Percentiles rank a stretch among this genome's conserved stretches.
phyloP scores from a whole-genome alignment of 768 basidiomycete species.

The Phlebiopsis gigantea region DNA sequence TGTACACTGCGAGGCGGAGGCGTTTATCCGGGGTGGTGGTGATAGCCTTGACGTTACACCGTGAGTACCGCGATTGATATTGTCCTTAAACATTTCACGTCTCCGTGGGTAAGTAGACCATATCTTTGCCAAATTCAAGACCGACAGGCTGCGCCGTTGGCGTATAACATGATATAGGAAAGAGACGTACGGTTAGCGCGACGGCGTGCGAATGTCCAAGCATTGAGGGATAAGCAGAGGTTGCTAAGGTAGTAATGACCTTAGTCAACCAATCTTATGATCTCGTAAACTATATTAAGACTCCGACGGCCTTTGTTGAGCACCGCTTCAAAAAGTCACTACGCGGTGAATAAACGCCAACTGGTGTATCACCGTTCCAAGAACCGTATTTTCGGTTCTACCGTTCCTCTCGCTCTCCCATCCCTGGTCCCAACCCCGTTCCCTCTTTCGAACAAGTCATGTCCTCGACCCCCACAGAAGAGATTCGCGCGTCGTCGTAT shows the following conservation, averaged over 20 bases:
- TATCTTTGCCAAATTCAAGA: no score
- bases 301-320: background rate
- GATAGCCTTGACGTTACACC: no score
- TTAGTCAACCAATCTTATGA: background rate
- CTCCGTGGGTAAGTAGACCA: no score
- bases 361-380: background rate
- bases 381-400: background rate
- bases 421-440: background rate
- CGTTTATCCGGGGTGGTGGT: no score
- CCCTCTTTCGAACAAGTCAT: background rate
- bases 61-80: no score
- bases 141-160: no score
- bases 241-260: background rate
- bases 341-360: background rate
- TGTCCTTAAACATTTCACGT: no score
- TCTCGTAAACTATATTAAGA: no score
- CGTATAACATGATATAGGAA: no score
- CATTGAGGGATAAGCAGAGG: background rate
- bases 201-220: background rate
- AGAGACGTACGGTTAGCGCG: background rate
- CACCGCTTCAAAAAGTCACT: background rate
- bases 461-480: constrained; percentile 39
- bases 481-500: constrained; percentile 89
- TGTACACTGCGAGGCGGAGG: no score
- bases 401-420: background rate